Base-by-base conservation (phyloP, 805 yeast species). In the Yamadazyma akitaensis region DNA sequence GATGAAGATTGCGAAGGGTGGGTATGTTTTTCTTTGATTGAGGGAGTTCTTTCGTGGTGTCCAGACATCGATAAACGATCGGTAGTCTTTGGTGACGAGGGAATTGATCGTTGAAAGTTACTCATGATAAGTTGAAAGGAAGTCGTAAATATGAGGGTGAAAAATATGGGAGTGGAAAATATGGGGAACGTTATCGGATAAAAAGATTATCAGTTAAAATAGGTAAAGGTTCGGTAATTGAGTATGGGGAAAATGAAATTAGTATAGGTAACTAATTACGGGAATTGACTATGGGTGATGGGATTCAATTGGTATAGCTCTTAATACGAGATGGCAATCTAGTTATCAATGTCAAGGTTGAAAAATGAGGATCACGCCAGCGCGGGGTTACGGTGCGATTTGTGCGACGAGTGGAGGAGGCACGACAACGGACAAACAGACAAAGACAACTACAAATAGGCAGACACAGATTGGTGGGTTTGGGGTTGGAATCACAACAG, bases 1-100 rank as follows among this genome's bases (percentile, higher is more conserved):
- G 68, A 58, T 5, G 49, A 37, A 13, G 5, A 62, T 57, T 28
- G 13, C 11, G 46, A 11, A 14, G 14, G 19, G 13, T 28, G 26
- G 17, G 31, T 17, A n/a, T 25, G 32, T 9, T 28, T 28, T 11
- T 28, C 32, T 13, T 28, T 28, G 32, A 28, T 11, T 5, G 35
- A 37, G 4, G 36, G 35, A 11, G 40, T 36, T n/a, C 26, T 42
- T 42, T 38, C 41, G 33, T 38, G 33, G 33, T 38, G 41, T 4
- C 32, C 32, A 12, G 32, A 9, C 32, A 28, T 11, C 10, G 32
- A 28, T 13, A 28, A 28, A 11, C 32, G 32, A 3, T 28, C 35
- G 10, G 41, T 28, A 17, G 48, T 17, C 36, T 45, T 45, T 10
- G 48, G 48, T 19, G 48, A 45, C 14, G 44, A 40, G 13, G 48